These are phyloP conservation scores for Chondrus crispus DNA, from an alignment of 23 red algal species.

Conservation along the genomic window DNA sequence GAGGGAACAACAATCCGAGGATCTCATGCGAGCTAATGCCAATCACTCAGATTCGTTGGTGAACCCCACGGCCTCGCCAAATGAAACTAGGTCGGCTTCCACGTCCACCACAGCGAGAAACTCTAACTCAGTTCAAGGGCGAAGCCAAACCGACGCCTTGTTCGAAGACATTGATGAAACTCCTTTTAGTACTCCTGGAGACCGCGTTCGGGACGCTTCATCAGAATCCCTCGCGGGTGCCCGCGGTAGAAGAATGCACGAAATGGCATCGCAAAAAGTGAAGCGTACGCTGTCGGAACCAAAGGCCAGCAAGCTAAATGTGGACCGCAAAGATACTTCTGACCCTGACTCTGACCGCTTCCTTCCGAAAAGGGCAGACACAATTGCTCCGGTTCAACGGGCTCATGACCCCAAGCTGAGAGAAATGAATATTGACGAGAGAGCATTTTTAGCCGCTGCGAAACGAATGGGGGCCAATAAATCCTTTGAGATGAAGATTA, in stretches of 20 bases:
- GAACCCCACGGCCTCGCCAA: not conserved
- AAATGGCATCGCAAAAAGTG: conserved; percentile 6
- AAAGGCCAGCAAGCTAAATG: conserved; percentile 5
- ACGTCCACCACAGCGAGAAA: not conserved
- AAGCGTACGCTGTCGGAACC: conserved; percentile 46
- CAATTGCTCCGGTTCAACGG: not conserved
- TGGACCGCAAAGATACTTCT: not conserved
- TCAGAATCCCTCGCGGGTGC: not conserved
- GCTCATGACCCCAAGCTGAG: not conserved
- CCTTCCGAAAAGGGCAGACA: not conserved
- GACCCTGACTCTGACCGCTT: not conserved
- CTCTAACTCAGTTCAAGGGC: not conserved
- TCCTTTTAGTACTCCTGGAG: not conserved
- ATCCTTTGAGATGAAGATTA: not conserved
- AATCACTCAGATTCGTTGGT: not conserved
- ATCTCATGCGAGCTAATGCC: too few species aligned
- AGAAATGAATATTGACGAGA: conserved; percentile 22
- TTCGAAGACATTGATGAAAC: not conserved
- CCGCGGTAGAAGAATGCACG: not conserved
- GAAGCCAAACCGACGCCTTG: not conserved
- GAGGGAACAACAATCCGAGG: not conserved
- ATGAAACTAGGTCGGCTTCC: not conserved
- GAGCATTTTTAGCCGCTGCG: conserved; percentile 47
- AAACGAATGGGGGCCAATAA: conserved; percentile 21
- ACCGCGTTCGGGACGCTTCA: not conserved